Base-by-base conservation (phyloP, 192 early-diverging fungal species). In the Phlyctochytrium planicorne region DNA sequence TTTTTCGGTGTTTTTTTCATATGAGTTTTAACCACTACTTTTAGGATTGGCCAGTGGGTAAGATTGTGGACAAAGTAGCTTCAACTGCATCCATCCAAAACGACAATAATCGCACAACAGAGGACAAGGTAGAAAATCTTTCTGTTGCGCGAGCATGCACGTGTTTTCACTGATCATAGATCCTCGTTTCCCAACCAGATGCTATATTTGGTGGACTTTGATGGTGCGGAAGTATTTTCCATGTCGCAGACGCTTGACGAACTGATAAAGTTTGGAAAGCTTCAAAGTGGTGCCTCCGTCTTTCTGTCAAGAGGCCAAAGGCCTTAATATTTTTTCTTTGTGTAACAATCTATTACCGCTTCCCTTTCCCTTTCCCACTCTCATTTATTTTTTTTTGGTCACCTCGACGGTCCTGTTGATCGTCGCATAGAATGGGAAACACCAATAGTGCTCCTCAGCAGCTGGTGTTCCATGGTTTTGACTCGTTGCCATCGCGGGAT, bases 31-130 rank as follows among this genome's bases (percentile, higher is more conserved):
- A n/a, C n/a, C n/a, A n/a, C n/a, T n/a, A n/a, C n/a, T n/a, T n/a
- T n/a, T n/a, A n/a, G 52, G 68, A 69, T 27, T 69, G 68, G 68
- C 60, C 40, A 25, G 68, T 69, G 4, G 68, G 68, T 24, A 62
- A 63, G 36, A 24, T 69, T 16, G 32, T 69, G 0, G 68, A 69
- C 37, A 62, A 53, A 52, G 30, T 62, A 20, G 68, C 68, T 1
- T 31, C n/a, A 0, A n/a, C 33, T 30, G 68, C 24, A 16, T 50
- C 40, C 25, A 60, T 69, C 6, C 2, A 34, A 6, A 69, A 69
- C 30, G 23, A 53, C 3, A 69, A 69, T 40, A 69, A 69, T 34
- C 40, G 37, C 2, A 32, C 33, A 1, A 60, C 53, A 20, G 68
- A 50, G 27, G 50, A 40, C 16, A 63, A 34, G 67, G 67, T 68